These are phyloP conservation scores for Wakefieldia striispora DNA, from an alignment of 768 basidiomycete species.

Conservation along the genomic window DNA sequence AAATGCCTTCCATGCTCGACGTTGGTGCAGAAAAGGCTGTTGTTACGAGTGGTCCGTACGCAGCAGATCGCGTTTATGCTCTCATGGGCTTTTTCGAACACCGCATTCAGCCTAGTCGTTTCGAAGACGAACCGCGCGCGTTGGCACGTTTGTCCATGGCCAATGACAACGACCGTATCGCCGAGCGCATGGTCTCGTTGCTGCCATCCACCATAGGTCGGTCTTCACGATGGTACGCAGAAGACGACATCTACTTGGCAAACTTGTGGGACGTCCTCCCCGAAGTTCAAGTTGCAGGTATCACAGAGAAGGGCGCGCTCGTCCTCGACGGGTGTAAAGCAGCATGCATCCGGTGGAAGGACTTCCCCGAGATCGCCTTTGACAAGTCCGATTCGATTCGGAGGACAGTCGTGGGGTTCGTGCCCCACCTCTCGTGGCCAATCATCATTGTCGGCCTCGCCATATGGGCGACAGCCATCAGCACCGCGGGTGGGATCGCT, in stretches of 20 bases:
- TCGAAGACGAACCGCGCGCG: slow-evolving; percentile 15
- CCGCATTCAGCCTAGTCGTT: slow-evolving; percentile 13
- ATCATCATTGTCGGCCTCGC: slow-evolving; percentile 4
- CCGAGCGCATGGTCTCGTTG: slow-evolving; percentile 22
- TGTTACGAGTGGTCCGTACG: neutral
- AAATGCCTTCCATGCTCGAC: too few species aligned
- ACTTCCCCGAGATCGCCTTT: slow-evolving; percentile 15
- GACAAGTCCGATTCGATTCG: slow-evolving; percentile 6
- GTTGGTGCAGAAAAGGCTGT: neutral
- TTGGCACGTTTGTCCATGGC: slow-evolving; percentile 22
- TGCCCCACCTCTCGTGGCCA: slow-evolving; percentile 13
- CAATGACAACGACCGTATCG: slow-evolving; percentile 22
- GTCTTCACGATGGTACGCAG: slow-evolving; percentile 17
- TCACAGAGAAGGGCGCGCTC: slow-evolving; percentile 15
- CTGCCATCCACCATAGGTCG: slow-evolving; percentile 2
- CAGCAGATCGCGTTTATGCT: slow-evolving; percentile 19
- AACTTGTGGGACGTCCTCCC: slow-evolving; percentile 20
- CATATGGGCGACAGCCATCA: neutral
- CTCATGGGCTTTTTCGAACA: slow-evolving; percentile 26
- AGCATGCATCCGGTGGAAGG: slow-evolving; percentile 20
- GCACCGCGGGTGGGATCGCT: neutral
- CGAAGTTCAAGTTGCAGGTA: slow-evolving; percentile 18
- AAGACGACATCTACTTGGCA: slow-evolving; percentile 13
- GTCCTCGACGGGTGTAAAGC: slow-evolving; percentile 19
- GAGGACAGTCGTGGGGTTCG: neutral